These are phyloP conservation scores for Guyanaporus albipodus DNA, from an alignment of 768 basidiomycete species.

Conservation along the genomic window DNA sequence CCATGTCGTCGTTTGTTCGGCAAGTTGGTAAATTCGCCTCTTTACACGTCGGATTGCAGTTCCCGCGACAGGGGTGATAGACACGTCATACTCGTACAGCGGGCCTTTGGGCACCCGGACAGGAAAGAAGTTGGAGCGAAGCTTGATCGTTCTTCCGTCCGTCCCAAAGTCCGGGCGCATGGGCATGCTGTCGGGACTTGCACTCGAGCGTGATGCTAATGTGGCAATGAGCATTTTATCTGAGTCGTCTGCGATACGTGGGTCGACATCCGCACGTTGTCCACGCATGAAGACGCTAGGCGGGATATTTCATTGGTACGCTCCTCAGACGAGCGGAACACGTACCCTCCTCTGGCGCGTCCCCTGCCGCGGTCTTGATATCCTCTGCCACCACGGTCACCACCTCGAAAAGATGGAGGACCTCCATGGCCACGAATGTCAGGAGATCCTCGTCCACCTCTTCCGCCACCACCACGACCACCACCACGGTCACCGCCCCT, in stretches of 20 bases:
- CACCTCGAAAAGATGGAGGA: conserved; percentile 25
- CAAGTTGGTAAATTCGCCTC: conserved; percentile 45
- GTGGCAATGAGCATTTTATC: conserved; percentile 42
- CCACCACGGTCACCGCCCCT: conserved; percentile 35
- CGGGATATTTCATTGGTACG: neutral
- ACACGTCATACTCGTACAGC: conserved; percentile 46
- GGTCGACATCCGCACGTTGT: conserved; percentile 45
- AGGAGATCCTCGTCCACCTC: conserved; percentile 33
- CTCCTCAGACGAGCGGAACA: neutral
- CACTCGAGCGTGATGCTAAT: conserved; percentile 25
- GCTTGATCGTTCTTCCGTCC: conserved; percentile 39
- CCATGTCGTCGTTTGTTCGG: conserved; percentile 43
- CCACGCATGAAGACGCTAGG: conserved; percentile 40
- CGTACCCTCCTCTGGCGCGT: conserved; percentile 40
- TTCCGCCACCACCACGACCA: conserved; percentile 30
- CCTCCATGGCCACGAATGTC: conserved; percentile 27
- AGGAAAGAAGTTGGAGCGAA: conserved; percentile 54
- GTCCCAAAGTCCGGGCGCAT: conserved; percentile 47
- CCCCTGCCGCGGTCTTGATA: conserved; percentile 27
- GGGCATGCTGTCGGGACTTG: conserved; percentile 35
- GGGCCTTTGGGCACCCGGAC: conserved; percentile 44
- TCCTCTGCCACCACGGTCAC: conserved; percentile 32
- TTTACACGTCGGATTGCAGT: conserved; percentile 38
- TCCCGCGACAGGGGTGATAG: conserved; percentile 35
- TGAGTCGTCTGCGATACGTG: conserved; percentile 44